phyloP scores from a whole-genome alignment of 371 early-diverging fungal genomes.

The Rhizopus stolonifer region DNA sequence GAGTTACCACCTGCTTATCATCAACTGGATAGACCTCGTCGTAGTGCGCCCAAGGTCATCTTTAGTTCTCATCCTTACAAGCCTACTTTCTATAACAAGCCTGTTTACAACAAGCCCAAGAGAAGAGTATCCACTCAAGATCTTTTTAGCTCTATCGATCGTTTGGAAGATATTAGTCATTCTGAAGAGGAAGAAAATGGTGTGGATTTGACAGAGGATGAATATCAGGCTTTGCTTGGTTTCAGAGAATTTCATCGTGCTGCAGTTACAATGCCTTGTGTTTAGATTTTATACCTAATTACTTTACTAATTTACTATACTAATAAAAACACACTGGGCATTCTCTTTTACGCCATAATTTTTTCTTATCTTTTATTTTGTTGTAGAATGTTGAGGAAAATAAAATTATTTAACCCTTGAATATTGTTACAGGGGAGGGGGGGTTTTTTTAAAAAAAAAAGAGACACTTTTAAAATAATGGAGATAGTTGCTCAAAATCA shows the following conservation, averaged over 20 bases:
- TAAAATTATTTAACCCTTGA: too few species aligned
- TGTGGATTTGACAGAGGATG: constrained; percentile 41
- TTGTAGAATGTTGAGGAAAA: too few species aligned
- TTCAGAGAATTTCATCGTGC: constrained; percentile 29
- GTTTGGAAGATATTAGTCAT: constrained; percentile 9
- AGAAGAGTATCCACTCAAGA: constrained; percentile 43
- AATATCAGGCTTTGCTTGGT: constrained; percentile 45
- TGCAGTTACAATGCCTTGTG: constrained; percentile 10
- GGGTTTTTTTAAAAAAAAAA: too few species aligned
- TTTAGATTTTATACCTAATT: neutral
- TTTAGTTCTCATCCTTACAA: neutral
- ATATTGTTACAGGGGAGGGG: too few species aligned
- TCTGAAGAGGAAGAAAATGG: constrained; percentile 16
- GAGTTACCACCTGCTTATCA: too few species aligned
- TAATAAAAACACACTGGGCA: too few species aligned
- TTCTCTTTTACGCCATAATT: too few species aligned
- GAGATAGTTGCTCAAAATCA: too few species aligned
- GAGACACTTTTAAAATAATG: too few species aligned
- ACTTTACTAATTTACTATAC: too few species aligned
- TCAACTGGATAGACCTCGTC: too few species aligned
- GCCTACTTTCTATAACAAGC: neutral
- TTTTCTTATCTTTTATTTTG: too few species aligned
- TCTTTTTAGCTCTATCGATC: constrained; percentile 42
- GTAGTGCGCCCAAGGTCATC: neutral
- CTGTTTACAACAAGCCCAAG: constrained; percentile 2